Evolutionary conservation across 495 filamentous ascomycete genomes (phyloP).

Genomic region (Niebla homalea): DNA sequence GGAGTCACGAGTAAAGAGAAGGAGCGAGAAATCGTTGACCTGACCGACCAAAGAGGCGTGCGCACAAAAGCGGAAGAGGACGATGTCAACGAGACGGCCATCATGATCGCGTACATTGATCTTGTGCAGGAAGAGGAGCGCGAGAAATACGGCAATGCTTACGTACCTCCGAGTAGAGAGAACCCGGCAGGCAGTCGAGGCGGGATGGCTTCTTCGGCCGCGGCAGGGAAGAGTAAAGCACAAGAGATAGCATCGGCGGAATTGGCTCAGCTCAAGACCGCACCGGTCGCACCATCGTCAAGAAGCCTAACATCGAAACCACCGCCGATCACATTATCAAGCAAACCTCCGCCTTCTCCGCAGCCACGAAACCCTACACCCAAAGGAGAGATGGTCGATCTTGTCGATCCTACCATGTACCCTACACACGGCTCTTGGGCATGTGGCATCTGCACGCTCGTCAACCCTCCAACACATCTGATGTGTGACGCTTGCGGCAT

Average conservation of each 20-base stretch:
- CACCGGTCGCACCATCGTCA: not conserved
- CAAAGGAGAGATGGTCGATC: slow-evolving; percentile 1
- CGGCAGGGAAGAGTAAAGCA: not conserved
- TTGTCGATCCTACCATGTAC: slow-evolving; percentile 6
- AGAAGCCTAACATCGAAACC: not conserved
- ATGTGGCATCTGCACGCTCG: slow-evolving; percentile 70
- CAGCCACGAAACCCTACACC: slow-evolving; percentile 7
- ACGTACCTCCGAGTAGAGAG: slow-evolving; percentile 48
- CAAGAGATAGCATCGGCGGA: not conserved
- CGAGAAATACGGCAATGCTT: slow-evolving; percentile 51
- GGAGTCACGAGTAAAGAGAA: slow-evolving; percentile 34
- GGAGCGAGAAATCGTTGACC: slow-evolving; percentile 42
- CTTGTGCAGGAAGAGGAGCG: slow-evolving; percentile 76
- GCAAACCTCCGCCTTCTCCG: slow-evolving; percentile 11
- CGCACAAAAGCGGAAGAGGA: slow-evolving; percentile 77
- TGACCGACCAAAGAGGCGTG: slow-evolving; percentile 61
- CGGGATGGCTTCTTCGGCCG: too few species aligned
- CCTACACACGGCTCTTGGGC: slow-evolving; percentile 42
- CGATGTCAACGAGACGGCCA: slow-evolving; percentile 81
- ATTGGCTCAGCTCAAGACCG: not conserved
- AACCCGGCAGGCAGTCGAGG: slow-evolving; percentile 44
- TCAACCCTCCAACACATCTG: slow-evolving; percentile 56
- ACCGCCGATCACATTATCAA: slow-evolving; percentile 12
- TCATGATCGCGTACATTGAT: slow-evolving; percentile 75
- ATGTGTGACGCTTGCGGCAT: slow-evolving; percentile 68